Conservation (phyloP, 129 eudicot genomes). For the Lactuca saligna region DNA sequence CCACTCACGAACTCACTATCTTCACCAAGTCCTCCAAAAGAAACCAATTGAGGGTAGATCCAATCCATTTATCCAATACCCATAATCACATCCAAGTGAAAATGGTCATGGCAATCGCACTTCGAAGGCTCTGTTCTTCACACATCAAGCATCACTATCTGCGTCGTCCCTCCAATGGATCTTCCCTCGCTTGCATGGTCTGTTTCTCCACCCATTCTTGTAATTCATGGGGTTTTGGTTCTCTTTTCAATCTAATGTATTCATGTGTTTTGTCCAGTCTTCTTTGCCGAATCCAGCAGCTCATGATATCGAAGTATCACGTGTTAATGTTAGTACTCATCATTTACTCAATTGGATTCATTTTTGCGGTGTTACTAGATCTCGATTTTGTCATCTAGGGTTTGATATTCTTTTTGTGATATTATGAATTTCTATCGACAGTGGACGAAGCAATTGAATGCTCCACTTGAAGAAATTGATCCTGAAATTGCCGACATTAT, state of each 20-base stretch:
- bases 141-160: slow-evolving; percentile 12
- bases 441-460: slow-evolving; percentile 96
- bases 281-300: slow-evolving; percentile 60
- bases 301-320: slow-evolving; percentile 43
- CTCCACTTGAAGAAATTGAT: slow-evolving; percentile 84
- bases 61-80: not conserved
- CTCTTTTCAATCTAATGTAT: not conserved
- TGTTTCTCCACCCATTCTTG: not conserved
- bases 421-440: slow-evolving; percentile 26
- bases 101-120: slow-evolving; percentile 68
- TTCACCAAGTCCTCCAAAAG: slow-evolving; percentile 6
- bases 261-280: slow-evolving; percentile 44
- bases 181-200: slow-evolving; percentile 51
- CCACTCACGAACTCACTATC: slow-evolving; percentile 11
- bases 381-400: slow-evolving; percentile 6
- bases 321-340: slow-evolving; percentile 45
- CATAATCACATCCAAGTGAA: not conserved
- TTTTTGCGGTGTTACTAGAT: not conserved
- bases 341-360: not conserved
- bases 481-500: slow-evolving; percentile 89
- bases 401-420: slow-evolving; percentile 3
- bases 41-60: slow-evolving; percentile 5
- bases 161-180: slow-evolving; percentile 42
- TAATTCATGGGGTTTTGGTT: not conserved
- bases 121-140: slow-evolving; percentile 57